Percentiles rank a stretch among this genome's conserved stretches.
Conservation (phyloP, 805 yeast genomes). For the Wickerhamiella domercqiae region DNA sequence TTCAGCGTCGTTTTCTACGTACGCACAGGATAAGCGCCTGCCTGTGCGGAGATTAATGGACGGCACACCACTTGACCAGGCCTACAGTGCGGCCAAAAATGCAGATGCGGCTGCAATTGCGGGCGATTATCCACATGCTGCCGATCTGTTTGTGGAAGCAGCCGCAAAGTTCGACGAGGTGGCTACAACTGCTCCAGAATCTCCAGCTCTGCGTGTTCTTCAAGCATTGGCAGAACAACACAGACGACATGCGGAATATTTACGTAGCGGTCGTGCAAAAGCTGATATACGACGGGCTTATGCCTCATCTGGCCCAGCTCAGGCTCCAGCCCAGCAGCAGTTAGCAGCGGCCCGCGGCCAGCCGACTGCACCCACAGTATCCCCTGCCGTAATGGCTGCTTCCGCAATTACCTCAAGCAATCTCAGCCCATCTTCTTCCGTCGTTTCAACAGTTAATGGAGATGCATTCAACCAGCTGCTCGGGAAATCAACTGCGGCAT, state of each 20-base stretch:
- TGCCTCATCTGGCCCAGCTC: constrained; percentile 4
- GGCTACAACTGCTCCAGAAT: constrained; percentile 15
- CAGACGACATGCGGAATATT: constrained; percentile 21
- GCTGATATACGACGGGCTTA: constrained; percentile 9
- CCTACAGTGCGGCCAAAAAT: constrained; percentile 35
- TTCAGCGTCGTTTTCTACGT: too few species aligned
- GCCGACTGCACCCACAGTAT: background rate
- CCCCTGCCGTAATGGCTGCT: too few species aligned
- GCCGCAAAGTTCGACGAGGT: constrained; percentile 23
- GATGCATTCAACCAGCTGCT: constrained; percentile 14
- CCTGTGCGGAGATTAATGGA: too few species aligned
- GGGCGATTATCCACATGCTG: constrained; percentile 31
- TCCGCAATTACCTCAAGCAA: background rate
- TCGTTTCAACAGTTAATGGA: constrained; percentile 4
- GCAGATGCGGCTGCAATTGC: constrained; percentile 36
- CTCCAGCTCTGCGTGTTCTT: constrained; percentile 23
- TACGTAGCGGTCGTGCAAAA: constrained; percentile 18
- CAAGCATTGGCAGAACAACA: constrained; percentile 22
- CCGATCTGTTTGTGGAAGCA: constrained; percentile 27
- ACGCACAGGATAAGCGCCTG: too few species aligned
- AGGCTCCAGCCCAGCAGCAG: constrained; percentile 1
- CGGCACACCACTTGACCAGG: constrained; percentile 23
- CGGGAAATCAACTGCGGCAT: constrained; percentile 13
- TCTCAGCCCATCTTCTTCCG: constrained; percentile 1
- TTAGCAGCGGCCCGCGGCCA: background rate